phyloP scores from a whole-genome alignment of 257 asterid species.

The Linaria vulgaris region DNA sequence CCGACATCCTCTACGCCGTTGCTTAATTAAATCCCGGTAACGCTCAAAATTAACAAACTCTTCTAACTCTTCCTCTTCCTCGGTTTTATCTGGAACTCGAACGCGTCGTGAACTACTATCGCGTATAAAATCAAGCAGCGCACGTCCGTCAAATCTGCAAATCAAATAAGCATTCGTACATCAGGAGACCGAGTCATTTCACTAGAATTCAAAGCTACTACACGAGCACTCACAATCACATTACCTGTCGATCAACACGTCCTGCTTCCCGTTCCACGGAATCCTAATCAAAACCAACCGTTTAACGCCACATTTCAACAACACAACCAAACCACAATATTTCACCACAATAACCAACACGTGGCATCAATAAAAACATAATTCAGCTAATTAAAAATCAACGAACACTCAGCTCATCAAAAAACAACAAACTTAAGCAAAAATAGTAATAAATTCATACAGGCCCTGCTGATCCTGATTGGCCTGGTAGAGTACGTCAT shows the following conservation, averaged over 20 bases:
- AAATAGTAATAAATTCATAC: constrained; percentile 38
- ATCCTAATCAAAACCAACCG: constrained; percentile 59
- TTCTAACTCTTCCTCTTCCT: constrained; percentile 97
- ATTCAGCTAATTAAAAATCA: background rate
- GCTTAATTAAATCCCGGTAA: constrained; percentile 99
- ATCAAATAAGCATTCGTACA: constrained; percentile 24
- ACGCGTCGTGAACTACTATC: constrained; percentile 61
- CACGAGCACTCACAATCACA: constrained; percentile 9
- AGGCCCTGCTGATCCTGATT: constrained; percentile 89
- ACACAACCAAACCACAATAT: background rate
- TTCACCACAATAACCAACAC: background rate
- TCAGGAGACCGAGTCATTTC: constrained; percentile 6
- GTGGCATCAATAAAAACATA: background rate
- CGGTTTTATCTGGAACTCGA: constrained; percentile 71
- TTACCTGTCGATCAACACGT: constrained; percentile 89
- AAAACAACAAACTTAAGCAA: too few species aligned
- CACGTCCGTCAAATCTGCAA: constrained; percentile 96
- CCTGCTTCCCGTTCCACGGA: constrained; percentile 99
- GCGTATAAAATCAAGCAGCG: constrained; percentile 95
- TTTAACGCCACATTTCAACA: too few species aligned
- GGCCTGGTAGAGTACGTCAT: constrained; percentile 86
- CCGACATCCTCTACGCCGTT: constrained; percentile 99
- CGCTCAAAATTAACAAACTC: constrained; percentile 99
- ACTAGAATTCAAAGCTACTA: background rate
- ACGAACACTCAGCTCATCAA: too few species aligned